Conservation (phyloP, 129 eudicot genomes). For the Pseudognaphalium luteoalbum region DNA sequence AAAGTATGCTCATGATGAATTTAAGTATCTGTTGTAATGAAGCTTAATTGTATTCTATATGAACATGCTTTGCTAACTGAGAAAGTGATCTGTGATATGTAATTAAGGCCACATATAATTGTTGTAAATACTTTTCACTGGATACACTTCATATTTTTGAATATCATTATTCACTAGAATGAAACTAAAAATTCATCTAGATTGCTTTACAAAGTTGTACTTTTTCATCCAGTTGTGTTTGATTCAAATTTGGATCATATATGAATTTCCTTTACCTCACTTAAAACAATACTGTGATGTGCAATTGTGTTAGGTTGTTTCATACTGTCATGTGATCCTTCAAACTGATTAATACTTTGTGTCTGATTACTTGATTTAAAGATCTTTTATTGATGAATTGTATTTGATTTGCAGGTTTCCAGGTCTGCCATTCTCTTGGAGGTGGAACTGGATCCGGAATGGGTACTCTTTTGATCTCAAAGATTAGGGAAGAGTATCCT, state of each 20-base stretch:
- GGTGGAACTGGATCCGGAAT: conserved; percentile 50
- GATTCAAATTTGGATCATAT: no score
- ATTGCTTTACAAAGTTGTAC: background rate
- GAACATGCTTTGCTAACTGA: no score
- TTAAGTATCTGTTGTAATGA: no score
- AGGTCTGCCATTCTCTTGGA: conserved; percentile 48
- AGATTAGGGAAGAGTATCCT: conserved; percentile 46
- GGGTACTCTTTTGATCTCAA: conserved; percentile 46
- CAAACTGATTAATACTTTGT: no score
- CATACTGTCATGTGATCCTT: background rate
- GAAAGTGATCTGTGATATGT: no score
- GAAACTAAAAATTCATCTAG: background rate
- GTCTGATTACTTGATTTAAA: background rate
- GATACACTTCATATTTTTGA: background rate
- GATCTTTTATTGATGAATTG: background rate
- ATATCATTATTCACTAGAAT: background rate
- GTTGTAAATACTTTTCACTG: background rate
- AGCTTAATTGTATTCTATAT: no score
- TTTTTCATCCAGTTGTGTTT: no score
- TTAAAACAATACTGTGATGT: no score
- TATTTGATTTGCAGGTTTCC: conserved; percentile 35
- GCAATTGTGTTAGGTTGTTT: background rate
- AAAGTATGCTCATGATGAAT: no score
- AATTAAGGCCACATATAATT: background rate
- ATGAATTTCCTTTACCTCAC: no score